These are phyloP conservation scores for Asterionellopsis glacialis DNA, from an alignment of 108 stramenopile species.

Conservation along the genomic window DNA sequence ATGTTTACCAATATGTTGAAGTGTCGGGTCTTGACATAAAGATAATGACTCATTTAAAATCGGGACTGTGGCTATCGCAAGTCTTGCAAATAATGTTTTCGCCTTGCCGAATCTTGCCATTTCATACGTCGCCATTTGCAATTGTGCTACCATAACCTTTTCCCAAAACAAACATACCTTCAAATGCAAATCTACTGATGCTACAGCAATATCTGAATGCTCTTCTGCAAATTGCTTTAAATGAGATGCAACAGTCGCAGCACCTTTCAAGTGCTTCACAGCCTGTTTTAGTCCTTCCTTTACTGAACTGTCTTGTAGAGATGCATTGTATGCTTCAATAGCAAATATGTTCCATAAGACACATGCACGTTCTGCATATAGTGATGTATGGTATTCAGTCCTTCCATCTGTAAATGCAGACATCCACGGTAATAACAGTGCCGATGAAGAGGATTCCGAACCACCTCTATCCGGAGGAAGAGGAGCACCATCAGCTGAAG, in stretches of 20 bases:
- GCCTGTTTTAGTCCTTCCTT: constrained; percentile 28
- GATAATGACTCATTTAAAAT: constrained; percentile 15
- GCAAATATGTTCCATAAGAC: constrained; percentile 44
- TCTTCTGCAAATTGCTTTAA: not conserved
- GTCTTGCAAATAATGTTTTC: constrained; percentile 28
- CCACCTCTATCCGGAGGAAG: not conserved
- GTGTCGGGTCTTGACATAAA: not conserved
- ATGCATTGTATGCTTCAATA: constrained; percentile 28
- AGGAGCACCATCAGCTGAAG: not conserved
- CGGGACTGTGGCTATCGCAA: constrained; percentile 37
- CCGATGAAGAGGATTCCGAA: not conserved
- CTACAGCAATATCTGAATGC: constrained; percentile 15
- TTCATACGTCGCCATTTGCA: constrained; percentile 43
- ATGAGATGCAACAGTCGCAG: constrained; percentile 27
- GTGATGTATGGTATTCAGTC: not conserved
- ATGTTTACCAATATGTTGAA: too few relatives aligned
- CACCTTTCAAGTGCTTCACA: constrained; percentile 29
- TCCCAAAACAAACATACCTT: constrained; percentile 23
- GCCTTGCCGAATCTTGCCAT: constrained; percentile 5
- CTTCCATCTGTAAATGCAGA: not conserved
- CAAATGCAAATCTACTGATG: constrained; percentile 13
- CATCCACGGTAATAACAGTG: not conserved
- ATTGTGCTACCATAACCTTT: constrained; percentile 27
- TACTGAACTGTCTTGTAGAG: constrained; percentile 8
- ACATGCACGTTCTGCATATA: constrained; percentile 29